These are phyloP conservation scores for Lasiodiplodia hormozganensis DNA, from an alignment of 2,329 filamentous ascomycete species.

Conservation along the genomic window DNA sequence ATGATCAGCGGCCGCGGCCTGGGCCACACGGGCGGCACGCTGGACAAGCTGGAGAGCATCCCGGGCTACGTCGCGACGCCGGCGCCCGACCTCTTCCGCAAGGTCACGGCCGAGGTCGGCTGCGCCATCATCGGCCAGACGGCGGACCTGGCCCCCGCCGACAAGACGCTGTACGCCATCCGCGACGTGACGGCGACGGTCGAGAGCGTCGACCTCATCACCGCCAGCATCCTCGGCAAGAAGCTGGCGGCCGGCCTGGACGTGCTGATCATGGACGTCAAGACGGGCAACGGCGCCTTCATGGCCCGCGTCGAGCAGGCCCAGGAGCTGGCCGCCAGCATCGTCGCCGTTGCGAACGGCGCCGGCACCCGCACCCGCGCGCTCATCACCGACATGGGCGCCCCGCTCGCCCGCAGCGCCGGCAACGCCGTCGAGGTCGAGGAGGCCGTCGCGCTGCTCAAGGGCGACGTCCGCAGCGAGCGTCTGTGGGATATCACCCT, in stretches of 20 bases:
- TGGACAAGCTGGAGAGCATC: constrained; percentile 30
- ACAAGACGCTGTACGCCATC: constrained; percentile 29
- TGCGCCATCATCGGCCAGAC: constrained; percentile 30
- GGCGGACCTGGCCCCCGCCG: constrained; percentile 26
- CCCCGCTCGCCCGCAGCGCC: constrained; percentile 24
- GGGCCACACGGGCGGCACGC: constrained; percentile 29
- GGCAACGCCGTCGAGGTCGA: constrained; percentile 29
- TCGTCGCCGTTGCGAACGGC: constrained; percentile 28
- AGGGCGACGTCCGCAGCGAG: constrained; percentile 26
- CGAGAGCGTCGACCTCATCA: constrained; percentile 29
- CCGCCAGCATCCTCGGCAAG: constrained; percentile 26
- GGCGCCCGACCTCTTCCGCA: constrained; percentile 17
- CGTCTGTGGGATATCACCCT: constrained; percentile 27
- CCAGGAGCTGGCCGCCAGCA: constrained; percentile 15
- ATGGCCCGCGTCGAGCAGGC: constrained; percentile 22
- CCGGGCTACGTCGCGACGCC: constrained; percentile 25
- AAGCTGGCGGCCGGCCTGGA: constrained; percentile 28
- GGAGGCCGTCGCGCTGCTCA: constrained; percentile 28
- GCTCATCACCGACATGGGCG: constrained; percentile 24
- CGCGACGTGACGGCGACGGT: constrained; percentile 29
- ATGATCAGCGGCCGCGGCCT: constrained; percentile 28
- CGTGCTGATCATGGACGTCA: constrained; percentile 30
- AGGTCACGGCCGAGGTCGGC: constrained; percentile 16
- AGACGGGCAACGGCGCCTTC: constrained; percentile 29
- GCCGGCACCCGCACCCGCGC: constrained; percentile 26